Conservation (phyloP, 2,329 filamentous ascomycete genomes). For the Lithohypha guttulata region DNA sequence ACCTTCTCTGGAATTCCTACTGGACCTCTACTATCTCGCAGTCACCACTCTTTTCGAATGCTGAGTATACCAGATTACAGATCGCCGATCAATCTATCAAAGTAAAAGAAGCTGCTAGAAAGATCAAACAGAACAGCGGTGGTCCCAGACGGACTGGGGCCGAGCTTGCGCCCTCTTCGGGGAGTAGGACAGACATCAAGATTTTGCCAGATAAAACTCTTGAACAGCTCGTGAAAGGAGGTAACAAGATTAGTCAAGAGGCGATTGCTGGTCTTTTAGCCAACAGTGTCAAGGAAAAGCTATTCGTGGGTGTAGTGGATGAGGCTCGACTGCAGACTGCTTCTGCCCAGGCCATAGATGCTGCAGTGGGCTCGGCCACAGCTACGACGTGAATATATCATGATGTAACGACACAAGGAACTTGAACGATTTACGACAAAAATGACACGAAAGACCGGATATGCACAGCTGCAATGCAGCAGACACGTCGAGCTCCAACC, state of each 20-base stretch:
- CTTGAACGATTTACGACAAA: no score
- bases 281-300: slow-evolving; percentile 41
- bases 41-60: slow-evolving; percentile 79
- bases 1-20: slow-evolving; percentile 96
- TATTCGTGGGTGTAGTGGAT: slow-evolving; percentile 37
- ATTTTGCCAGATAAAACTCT: slow-evolving; percentile 35
- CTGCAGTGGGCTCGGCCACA: slow-evolving; percentile 9
- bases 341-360: slow-evolving; percentile 11
- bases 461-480: no score
- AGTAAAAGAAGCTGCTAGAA: slow-evolving; percentile 53
- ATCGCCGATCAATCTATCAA: slow-evolving; percentile 81
- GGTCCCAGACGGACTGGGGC: slow-evolving; percentile 10
- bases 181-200: slow-evolving; percentile 19
- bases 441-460: no score
- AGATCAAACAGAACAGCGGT: slow-evolving; percentile 25
- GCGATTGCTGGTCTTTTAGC: slow-evolving; percentile 39
- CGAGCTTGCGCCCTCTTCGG: slow-evolving; percentile 21
- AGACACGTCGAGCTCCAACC: no score
- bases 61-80: slow-evolving; percentile 86
- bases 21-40: slow-evolving; percentile 94
- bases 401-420: no score
- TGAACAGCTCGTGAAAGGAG: slow-evolving; percentile 45
- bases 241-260: slow-evolving; percentile 47
- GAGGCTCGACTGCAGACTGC: slow-evolving; percentile 16
- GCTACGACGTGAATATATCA: slow-evolving; percentile 5